These are phyloP conservation scores for Penicillium sp. DNA, from an alignment of 2,329 filamentous ascomycete species.

Conservation along the genomic window DNA sequence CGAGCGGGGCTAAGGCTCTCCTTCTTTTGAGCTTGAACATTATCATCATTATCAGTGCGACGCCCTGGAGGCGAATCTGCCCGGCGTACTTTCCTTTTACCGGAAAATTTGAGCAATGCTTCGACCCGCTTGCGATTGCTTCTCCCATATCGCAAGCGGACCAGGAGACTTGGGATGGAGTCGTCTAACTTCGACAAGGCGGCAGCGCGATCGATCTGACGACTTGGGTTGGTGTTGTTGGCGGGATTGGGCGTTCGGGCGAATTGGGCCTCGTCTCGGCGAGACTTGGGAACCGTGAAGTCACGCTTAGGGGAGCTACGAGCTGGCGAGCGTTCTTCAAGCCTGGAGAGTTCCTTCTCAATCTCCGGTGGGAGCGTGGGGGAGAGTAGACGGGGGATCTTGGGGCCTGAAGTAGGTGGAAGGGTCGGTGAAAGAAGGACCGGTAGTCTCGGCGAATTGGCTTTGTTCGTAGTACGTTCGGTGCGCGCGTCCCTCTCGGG, in stretches of 20 bases:
- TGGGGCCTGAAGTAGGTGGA: slow-evolving; percentile 40
- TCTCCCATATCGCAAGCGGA: slow-evolving; percentile 50
- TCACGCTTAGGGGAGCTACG: slow-evolving; percentile 21
- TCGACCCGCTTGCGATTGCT: slow-evolving; percentile 46
- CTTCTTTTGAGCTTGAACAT: slow-evolving; percentile 14
- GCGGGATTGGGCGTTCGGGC: slow-evolving; percentile 2
- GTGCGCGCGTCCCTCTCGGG: slow-evolving; percentile 24
- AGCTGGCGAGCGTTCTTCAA: slow-evolving; percentile 32
- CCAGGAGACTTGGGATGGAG: slow-evolving; percentile 34
- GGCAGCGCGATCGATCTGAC: slow-evolving; percentile 6
- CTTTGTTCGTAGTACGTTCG: slow-evolving; percentile 24
- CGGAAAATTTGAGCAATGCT: slow-evolving; percentile 41
- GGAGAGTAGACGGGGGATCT: slow-evolving; percentile 51
- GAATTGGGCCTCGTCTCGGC: slow-evolving; percentile 6
- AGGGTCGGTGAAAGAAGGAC: slow-evolving; percentile 38
- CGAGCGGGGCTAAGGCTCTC: slow-evolving; percentile 9
- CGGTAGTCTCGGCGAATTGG: slow-evolving; percentile 29
- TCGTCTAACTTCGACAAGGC: slow-evolving; percentile 9
- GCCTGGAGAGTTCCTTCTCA: slow-evolving; percentile 47
- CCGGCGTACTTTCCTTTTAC: slow-evolving; percentile 31
- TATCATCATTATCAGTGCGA: slow-evolving; percentile 21
- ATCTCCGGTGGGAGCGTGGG: slow-evolving; percentile 53
- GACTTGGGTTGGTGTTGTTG: slow-evolving; percentile 9
- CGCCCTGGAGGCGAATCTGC: slow-evolving; percentile 23
- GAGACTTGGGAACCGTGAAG: slow-evolving; percentile 14